Evolutionary conservation across 169 alveolate genomes (phyloP), one percentile per base, ranked within the genome.

Genomic region (Plasmodium vivax): DNA sequence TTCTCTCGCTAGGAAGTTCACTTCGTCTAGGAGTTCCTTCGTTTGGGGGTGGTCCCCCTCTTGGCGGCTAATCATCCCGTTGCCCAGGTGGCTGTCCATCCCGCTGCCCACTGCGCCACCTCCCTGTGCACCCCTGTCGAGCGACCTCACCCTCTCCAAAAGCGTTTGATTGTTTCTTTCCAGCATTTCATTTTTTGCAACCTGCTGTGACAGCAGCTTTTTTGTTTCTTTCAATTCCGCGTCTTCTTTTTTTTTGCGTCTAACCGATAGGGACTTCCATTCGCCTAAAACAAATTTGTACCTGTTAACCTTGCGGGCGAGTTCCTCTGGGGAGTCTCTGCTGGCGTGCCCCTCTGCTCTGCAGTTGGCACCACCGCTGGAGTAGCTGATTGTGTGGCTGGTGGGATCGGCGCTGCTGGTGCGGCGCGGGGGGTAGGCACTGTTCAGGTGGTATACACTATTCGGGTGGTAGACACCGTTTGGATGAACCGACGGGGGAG

Each of bases 21-120:
- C 79, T 85, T 85, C 93, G 41, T 85, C 79, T 54, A 72, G 32
- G 54, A 85, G 85, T 9, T 56, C 85, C 19, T 85, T 51, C 56
- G 62, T 85, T 74, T 43, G 8, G 27, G 79, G 36, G 8, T 36
- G 19, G 34, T 8, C 34, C 34, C 75, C 38, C 14, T 62, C 27
- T 14, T 62, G 38, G 34, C 19, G 34, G 2, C 36, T 62, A n/a
- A 2, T 14, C 4, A 19, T 27, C 75, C 80, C 32, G 10, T 34
- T 77, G 16, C 47, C 58, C 19, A 45, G 23, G 30, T 19, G 41
- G 7, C 16, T n/a, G 8, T 34, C 58, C 32, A 27, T 12, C 47
- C 45, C n/a, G 12, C 1, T 45, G n/a, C 12, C 56, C n/a, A 45
- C 2, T 16, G 2, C 56, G 12, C n/a, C 12, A 10, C 56, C 62